A percentile compares a stretch with the other conserved stretches of the same genome.
These are phyloP conservation scores for Chrysoporthe deuterocubensis DNA, from an alignment of 2,329 filamentous ascomycete genomes.

Conservation along the genomic window DNA sequence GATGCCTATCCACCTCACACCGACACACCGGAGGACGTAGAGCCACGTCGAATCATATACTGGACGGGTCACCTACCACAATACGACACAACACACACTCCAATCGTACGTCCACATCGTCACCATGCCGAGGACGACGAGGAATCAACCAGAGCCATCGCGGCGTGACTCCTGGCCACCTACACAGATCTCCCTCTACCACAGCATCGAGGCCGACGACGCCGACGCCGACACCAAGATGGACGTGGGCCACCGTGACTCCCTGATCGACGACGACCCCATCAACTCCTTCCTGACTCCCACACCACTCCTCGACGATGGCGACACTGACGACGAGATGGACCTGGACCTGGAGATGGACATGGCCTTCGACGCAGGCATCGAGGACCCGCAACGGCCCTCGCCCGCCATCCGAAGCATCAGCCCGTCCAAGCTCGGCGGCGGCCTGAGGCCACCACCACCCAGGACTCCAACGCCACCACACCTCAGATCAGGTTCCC, in stretches of 20 bases:
- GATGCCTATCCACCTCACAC: conserved; percentile 14
- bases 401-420: conserved; percentile 56
- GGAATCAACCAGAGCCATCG: conserved; percentile 15
- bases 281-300: conserved; percentile 62
- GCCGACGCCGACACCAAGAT: conserved; percentile 43
- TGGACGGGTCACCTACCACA: neutral
- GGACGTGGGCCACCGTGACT: conserved; percentile 44
- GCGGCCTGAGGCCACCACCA: conserved; percentile 50
- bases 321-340: conserved; percentile 42
- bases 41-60: conserved; percentile 14
- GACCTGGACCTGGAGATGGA: conserved; percentile 50
- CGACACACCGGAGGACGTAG: conserved; percentile 9
- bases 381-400: conserved; percentile 54
- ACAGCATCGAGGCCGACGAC: conserved; percentile 46
- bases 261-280: conserved; percentile 54
- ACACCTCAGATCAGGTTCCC: conserved; percentile 43
- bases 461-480: conserved; percentile 43
- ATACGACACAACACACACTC: neutral
- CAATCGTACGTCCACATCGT: neutral
- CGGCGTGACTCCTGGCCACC: conserved; percentile 57
- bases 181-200: conserved; percentile 52
- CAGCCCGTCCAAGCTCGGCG: conserved; percentile 59
- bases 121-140: conserved; percentile 18
- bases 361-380: conserved; percentile 59
- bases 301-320: conserved; percentile 46